A percentile compares a stretch with the other conserved stretches of the same genome.
These are phyloP conservation scores for Hemisphaericaspora nanyangensis DNA, from an alignment of 805 yeast species.

Conservation along the genomic window DNA sequence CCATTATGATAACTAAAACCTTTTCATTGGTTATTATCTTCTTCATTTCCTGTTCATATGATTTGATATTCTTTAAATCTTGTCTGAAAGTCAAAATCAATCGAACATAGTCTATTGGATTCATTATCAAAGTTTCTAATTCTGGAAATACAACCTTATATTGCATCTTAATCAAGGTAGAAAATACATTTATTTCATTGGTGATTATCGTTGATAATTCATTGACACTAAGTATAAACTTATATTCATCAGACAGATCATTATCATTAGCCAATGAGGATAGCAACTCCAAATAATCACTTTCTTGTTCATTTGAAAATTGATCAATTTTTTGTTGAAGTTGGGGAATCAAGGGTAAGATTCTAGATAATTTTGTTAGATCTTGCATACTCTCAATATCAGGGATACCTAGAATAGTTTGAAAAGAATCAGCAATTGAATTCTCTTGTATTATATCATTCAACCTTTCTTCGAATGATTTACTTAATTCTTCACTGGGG, in stretches of 20 bases:
- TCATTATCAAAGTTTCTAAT: conserved; percentile 56
- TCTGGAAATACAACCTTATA: conserved; percentile 71
- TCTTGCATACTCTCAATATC: conserved; percentile 19
- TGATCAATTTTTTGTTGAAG: conserved; percentile 17
- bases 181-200: conserved; percentile 39
- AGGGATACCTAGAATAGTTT: conserved; percentile 13
- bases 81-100: conserved; percentile 51
- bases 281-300: conserved; percentile 29
- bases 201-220: conserved; percentile 51
- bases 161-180: conserved; percentile 45
- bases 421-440: conserved; percentile 9
- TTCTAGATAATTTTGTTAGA: conserved; percentile 17
- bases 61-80: conserved; percentile 28
- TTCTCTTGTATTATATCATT: conserved; percentile 8
- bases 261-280: conserved; percentile 24
- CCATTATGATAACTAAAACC: conserved; percentile 67
- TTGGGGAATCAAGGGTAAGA: conserved; percentile 20
- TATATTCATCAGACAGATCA: conserved; percentile 35
- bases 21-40: conserved; percentile 57
- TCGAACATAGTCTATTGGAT: conserved; percentile 58
- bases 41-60: conserved; percentile 34
- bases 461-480: conserved; percentile 13
- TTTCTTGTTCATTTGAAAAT: conserved; percentile 19
- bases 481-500: background rate
- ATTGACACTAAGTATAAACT: conserved; percentile 53